Evolutionary conservation across 2,329 filamentous ascomycete species (phyloP), one percentile per base, ranked within the genome.

Genomic region (Aureobasidium namibiae): DNA sequence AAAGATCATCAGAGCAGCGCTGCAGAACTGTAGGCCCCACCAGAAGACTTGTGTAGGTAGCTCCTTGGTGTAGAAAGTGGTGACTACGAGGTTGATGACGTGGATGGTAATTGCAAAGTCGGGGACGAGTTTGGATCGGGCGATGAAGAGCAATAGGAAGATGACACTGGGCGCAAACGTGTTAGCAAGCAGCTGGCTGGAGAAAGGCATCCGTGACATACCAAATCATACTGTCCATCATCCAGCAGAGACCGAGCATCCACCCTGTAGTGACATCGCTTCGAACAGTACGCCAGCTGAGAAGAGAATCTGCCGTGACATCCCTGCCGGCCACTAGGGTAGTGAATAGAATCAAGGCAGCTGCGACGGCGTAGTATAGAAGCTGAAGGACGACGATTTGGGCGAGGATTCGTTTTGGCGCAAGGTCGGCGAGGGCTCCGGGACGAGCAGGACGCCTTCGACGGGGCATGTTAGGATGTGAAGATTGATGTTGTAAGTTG

Each of bases 31-130:
- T 1, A 89, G 72, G 1, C 75, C 77, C 92, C 94, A 99, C 94
- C 94, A 99, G 67, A 95, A 87, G 63, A 84, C 75, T 71, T 92
- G 86, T 10, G 81, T 79, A 1, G 94, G 94, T 29, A 97, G 70
- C 10, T 83, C 81, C 67, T 85, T 84, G 3, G 89, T 87, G 74
- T 95, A 96, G 34, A 96, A 72, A 21, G 85, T 86, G 29, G 89
- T 89, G 67, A 90, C 73, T 67, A 94, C 64, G 56, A 96, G 82
- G 71, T 96, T 89, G 42, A 96, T 77, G 71, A 89, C 82, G 75
- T 95, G 90, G 18, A 96, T 82, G 2, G 92, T 96, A 24, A 96
- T 78, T 33, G 90, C 89, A 72, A 97, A 99, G 75, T 99, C 94
- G 65, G 90, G 90, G 53, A 97, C 89, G 62, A 97, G 87, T 73